Conservation (phyloP, 1,284 basidiomycete species). For the Spongispora temasekensis region DNA sequence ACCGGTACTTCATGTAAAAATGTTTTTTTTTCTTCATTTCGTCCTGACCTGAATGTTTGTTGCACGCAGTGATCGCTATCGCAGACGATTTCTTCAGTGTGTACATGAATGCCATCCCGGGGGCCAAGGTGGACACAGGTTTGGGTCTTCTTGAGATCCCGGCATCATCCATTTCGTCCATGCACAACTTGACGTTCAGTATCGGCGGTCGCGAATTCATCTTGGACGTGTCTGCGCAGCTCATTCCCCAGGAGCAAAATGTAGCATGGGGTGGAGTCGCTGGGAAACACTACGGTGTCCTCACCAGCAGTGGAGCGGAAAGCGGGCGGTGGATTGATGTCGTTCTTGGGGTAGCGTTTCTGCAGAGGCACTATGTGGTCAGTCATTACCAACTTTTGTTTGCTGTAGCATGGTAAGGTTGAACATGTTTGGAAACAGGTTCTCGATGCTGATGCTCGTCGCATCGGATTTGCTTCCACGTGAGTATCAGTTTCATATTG, state of each 20-base stretch:
- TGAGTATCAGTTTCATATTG: not conserved
- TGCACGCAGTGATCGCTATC: constrained; percentile 20
- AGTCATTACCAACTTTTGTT: not conserved
- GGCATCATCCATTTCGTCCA: not conserved
- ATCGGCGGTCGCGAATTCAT: constrained; percentile 17
- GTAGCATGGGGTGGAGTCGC: constrained; percentile 12
- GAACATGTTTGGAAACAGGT: too few relatives aligned
- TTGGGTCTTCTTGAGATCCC: not conserved
- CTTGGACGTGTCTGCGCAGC: constrained; percentile 27
- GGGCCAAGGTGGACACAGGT: not conserved
- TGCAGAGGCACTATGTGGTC: constrained; percentile 31
- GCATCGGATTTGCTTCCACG: not conserved
- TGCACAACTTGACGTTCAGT: not conserved
- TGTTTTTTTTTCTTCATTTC: not conserved
- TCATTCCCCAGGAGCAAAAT: constrained; percentile 26
- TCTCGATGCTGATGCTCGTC: not conserved
- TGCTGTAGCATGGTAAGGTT: too few relatives aligned
- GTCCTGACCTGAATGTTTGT: not conserved
- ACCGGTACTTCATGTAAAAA: constrained; percentile 22
- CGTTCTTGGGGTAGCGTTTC: constrained; percentile 28
- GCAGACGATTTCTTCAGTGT: constrained; percentile 22
- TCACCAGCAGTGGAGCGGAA: constrained; percentile 7
- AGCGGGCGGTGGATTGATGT: constrained; percentile 26
- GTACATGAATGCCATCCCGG: constrained; percentile 12
- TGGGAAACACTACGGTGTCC: constrained; percentile 20